phyloP scores from a whole-genome alignment of 805 yeast species.

The Brettanomyces anomalus region DNA sequence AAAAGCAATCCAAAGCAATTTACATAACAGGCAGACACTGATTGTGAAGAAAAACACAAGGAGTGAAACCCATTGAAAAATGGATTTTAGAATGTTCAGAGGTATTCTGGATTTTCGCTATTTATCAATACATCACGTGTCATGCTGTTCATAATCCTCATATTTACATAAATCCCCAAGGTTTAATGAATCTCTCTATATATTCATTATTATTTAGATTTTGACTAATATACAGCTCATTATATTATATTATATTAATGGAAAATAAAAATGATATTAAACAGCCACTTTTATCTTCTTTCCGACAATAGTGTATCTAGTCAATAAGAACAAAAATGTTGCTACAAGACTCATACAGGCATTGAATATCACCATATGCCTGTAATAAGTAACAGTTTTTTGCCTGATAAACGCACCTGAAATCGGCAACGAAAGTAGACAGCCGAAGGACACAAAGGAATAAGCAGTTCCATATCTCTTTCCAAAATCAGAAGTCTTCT shows the following conservation, averaged over 20 bases:
- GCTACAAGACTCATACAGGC: constrained; percentile 14
- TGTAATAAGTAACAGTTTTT: constrained; percentile 12
- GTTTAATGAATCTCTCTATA: neutral
- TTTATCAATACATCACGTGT: too few species aligned
- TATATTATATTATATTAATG: neutral
- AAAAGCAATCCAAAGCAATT: too few species aligned
- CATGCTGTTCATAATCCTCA: neutral
- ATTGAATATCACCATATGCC: constrained; percentile 19
- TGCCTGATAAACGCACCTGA: constrained; percentile 37
- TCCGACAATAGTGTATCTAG: constrained; percentile 14
- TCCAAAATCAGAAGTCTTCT: constrained; percentile 49
- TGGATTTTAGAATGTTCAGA: too few species aligned
- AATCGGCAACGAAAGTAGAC: constrained; percentile 38
- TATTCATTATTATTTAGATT: neutral
- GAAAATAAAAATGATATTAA: constrained; percentile 2
- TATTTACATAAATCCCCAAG: neutral
- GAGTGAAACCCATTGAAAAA: too few species aligned
- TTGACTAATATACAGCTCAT: neutral
- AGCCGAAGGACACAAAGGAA: constrained; percentile 43
- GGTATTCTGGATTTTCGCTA: too few species aligned
- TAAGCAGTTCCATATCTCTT: constrained; percentile 61
- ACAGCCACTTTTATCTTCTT: constrained; percentile 21
- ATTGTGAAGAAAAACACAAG: too few species aligned
- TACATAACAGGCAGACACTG: too few species aligned
- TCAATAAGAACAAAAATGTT: constrained; percentile 5